A percentile compares a stretch with the other conserved stretches of the same genome.
These are phyloP conservation scores for Colletotrichum sojae DNA, from an alignment of 2,329 filamentous ascomycete species.

Conservation along the genomic window DNA sequence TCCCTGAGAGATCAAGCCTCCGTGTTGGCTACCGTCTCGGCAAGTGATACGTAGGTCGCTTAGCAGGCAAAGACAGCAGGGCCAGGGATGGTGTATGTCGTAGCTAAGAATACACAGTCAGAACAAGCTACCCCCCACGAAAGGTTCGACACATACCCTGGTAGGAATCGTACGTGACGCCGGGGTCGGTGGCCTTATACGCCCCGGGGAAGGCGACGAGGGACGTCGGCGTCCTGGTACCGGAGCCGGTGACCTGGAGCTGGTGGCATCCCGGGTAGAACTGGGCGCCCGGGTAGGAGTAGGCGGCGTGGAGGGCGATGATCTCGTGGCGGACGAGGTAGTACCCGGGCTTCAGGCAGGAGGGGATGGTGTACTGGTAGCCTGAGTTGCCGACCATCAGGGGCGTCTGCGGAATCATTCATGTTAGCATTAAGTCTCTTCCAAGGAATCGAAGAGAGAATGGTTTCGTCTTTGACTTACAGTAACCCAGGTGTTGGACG, in stretches of 20 bases:
- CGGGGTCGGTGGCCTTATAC: conserved; percentile 64
- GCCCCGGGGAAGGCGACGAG: conserved; percentile 68
- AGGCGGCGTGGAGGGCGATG: conserved; percentile 66
- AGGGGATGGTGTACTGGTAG: conserved; percentile 67
- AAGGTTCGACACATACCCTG: conserved; percentile 55
- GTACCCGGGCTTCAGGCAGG: conserved; percentile 65
- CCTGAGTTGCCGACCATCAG: conserved; percentile 60
- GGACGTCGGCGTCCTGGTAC: conserved; percentile 55
- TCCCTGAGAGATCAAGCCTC: no score
- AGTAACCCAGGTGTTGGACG: conserved; percentile 63
- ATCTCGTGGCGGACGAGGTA: conserved; percentile 73
- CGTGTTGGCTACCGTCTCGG: background rate
- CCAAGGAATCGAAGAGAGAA: no score
- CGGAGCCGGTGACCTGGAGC: conserved; percentile 66
- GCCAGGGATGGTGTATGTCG: conserved; percentile 62
- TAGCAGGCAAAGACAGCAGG: conserved; percentile 64
- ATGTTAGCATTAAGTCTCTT: background rate
- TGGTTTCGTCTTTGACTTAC: conserved; percentile 45
- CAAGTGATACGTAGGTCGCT: background rate
- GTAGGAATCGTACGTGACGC: conserved; percentile 68
- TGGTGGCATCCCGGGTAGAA: conserved; percentile 73
- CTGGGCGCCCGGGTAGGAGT: conserved; percentile 66
- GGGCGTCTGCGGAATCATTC: conserved; percentile 47
- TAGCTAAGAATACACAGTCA: conserved; percentile 47
- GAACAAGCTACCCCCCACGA: conserved; percentile 60